Evolutionary conservation across 129 eudicot species (phyloP), one percentile per base, ranked within the genome.

Genomic region (Artemisia tridentata): DNA sequence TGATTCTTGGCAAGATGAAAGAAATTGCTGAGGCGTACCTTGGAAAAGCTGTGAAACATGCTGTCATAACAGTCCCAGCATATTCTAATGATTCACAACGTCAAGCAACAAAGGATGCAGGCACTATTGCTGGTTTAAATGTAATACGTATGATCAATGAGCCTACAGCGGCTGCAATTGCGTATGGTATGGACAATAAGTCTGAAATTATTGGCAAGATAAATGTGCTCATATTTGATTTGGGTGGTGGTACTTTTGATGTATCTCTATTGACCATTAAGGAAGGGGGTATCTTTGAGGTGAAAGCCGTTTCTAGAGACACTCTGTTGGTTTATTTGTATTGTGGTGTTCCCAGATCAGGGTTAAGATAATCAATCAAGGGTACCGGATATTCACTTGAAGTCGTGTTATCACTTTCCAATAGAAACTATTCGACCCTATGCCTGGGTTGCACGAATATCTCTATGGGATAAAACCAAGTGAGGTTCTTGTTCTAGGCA

Each of bases 221-320:
- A 5, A 73, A 73, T 9, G 78, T 52, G 27, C 71, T 73, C 11
- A 19, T 73, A 14, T 73, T 73, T 73, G 77, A 73, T 73, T 3
- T 73, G n/a, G 77, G 77, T 16, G 77, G 73, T 5, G 80, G 80
- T 2, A 76, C 74, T 46, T 76, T 76, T 68, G 80, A 76, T 67
- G 79, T 75, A 3, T 75, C 79, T 67, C 3, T 75, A 3, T 17
- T 17, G 21, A 47, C 23, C 1, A 75, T 75, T 3, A 20, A 2
- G 13, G 29, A 62, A 66, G 67, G 66, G 49, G 73, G 60, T 8
- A 25, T 4, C 2, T 43, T 75, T 27, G 60, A 75, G 72, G 74
- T 72, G 69, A 72, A 62, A 62, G 70, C 77, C 0, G 77, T 72
- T 72, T 7, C 52, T 11, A 70, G 77, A 7, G 79, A 74, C 79